phyloP scores from a whole-genome alignment of 345 rosid species.

The Salix exigua region DNA sequence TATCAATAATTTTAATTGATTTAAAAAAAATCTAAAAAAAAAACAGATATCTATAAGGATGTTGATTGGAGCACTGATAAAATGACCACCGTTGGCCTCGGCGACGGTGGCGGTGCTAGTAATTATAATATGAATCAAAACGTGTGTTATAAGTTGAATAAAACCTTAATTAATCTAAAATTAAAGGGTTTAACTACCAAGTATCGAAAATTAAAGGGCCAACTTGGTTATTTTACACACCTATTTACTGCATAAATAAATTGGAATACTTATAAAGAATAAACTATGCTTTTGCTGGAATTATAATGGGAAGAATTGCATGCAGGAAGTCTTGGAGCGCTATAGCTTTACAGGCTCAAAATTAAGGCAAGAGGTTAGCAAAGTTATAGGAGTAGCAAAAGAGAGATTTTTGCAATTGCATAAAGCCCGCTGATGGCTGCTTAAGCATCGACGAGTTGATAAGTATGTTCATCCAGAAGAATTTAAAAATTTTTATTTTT shows the following conservation, averaged over 20 bases:
- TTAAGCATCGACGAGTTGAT: too few relatives aligned
- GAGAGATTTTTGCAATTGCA: constrained; percentile 27
- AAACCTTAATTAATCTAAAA: too few relatives aligned
- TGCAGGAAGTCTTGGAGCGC: constrained; percentile 42
- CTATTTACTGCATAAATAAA: too few relatives aligned
- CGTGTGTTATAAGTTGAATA: too few relatives aligned
- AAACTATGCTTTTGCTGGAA: background rate
- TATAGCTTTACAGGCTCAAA: constrained; percentile 17
- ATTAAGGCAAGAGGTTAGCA: constrained; percentile 30
- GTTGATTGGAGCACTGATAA: constrained; percentile 20
- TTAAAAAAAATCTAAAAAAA: background rate
- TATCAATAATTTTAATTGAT: too few relatives aligned
- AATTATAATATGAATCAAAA: too few relatives aligned
- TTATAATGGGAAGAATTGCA: background rate
- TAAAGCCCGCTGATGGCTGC: constrained; percentile 27
- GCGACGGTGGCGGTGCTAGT: constrained; percentile 41
- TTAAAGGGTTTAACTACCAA: too few relatives aligned
- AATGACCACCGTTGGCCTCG: constrained; percentile 13
- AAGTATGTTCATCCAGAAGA: too few relatives aligned
- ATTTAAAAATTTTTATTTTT: too few relatives aligned
- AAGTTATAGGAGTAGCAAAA: constrained; percentile 24
- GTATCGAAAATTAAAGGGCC: too few relatives aligned
- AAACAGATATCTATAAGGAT: constrained; percentile 16
- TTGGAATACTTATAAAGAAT: background rate
- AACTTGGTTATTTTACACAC: too few relatives aligned